These are phyloP conservation scores for Fusarium subtropicale DNA, from an alignment of 2,329 filamentous ascomycete species.

Conservation along the genomic window DNA sequence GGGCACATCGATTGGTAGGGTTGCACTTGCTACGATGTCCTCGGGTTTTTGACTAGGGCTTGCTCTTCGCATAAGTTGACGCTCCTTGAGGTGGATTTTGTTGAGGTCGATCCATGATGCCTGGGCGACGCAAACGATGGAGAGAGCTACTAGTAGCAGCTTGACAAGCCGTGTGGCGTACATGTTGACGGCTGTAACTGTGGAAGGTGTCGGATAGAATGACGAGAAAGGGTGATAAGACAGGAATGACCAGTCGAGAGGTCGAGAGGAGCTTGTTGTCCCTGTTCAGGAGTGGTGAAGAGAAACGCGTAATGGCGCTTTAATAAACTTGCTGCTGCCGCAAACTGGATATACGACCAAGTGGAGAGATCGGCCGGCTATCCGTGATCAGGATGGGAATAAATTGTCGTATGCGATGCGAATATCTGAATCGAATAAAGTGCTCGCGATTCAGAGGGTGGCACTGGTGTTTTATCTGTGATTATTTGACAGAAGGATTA, in stretches of 20 bases:
- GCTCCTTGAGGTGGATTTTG: conserved; percentile 40
- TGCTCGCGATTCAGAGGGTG: conserved; percentile 3
- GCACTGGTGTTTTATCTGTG: conserved; percentile 5
- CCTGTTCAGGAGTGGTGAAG: conserved; percentile 11
- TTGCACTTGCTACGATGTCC: conserved; percentile 25
- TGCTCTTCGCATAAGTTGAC: conserved; percentile 39
- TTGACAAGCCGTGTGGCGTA: conserved; percentile 59
- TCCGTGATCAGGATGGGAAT: conserved; percentile 8
- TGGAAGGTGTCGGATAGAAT: not conserved
- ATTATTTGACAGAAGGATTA: conserved; percentile 9
- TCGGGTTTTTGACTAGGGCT: conserved; percentile 26
- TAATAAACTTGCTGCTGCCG: conserved; percentile 7
- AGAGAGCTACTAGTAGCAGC: conserved; percentile 63
- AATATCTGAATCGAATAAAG: conserved; percentile 11
- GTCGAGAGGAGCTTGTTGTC: not conserved
- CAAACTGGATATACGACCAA: conserved; percentile 15
- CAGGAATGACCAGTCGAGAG: conserved; percentile 4
- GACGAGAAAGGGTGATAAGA: not conserved
- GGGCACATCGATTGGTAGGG: conserved; percentile 15
- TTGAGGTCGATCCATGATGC: conserved; percentile 51
- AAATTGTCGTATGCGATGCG: conserved; percentile 9
- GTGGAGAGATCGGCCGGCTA: not conserved
- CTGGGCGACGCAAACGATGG: conserved; percentile 60
- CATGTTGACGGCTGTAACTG: conserved; percentile 53
- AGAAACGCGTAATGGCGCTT: conserved; percentile 15